A percentile compares a stretch with the other conserved stretches of the same genome.
Conservation (phyloP, 176 grass and related monocot genomes). For the Oryza meridionalis region DNA sequence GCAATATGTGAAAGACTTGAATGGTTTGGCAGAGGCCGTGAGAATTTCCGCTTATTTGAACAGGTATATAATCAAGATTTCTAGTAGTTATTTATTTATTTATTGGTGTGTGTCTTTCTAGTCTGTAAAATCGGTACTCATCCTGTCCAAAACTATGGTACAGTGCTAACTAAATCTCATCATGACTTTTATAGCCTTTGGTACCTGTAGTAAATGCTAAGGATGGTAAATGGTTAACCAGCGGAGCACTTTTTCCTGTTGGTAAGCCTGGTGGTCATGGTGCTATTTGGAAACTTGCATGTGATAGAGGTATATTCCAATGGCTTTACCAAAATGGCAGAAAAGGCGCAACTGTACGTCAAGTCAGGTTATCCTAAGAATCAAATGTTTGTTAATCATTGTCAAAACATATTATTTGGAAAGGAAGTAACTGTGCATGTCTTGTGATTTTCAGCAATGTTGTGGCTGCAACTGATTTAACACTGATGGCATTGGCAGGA, state of each 20-base stretch:
- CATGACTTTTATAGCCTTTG: conserved; percentile 68
- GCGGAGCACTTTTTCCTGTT: conserved; percentile 67
- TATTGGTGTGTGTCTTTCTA: conserved; percentile 18
- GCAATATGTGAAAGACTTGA: conserved; percentile 75
- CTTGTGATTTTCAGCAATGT: conserved; percentile 82
- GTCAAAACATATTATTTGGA: conserved; percentile 23
- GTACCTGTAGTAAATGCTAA: conserved; percentile 85
- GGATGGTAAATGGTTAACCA: conserved; percentile 89
- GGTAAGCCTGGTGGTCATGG: conserved; percentile 98
- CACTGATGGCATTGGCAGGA: conserved; percentile 91
- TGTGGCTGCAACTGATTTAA: conserved; percentile 95
- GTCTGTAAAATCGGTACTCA: not conserved
- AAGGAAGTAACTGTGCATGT: conserved; percentile 21
- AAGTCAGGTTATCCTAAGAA: conserved; percentile 76
- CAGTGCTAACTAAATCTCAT: conserved; percentile 34
- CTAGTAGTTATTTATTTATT: not conserved
- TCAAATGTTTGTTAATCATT: not conserved
- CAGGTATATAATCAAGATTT: conserved; percentile 57
- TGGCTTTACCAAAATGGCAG: conserved; percentile 79
- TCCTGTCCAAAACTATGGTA: not conserved
- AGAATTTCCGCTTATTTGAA: conserved; percentile 86
- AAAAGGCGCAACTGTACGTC: conserved; percentile 94
- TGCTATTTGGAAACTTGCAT: conserved; percentile 95
- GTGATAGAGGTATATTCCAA: conserved; percentile 77
- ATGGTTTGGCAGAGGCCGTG: conserved; percentile 89